A percentile compares a stretch with the other conserved stretches of the same genome.
Conservation (phyloP, 495 filamentous ascomycete species). For the Penicillium riverlandense region DNA sequence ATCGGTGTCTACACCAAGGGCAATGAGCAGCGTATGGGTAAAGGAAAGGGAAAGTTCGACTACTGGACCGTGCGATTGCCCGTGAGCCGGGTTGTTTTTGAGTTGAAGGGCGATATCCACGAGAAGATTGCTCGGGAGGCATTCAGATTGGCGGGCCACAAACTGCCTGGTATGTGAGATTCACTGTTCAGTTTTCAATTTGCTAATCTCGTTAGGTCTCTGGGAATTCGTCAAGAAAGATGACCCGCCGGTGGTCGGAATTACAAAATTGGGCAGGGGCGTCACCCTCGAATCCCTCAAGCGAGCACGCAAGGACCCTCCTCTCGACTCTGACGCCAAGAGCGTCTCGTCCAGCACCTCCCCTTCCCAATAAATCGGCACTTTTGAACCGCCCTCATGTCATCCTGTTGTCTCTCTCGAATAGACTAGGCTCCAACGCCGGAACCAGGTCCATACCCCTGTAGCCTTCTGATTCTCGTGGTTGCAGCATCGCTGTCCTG, state of each 20-base stretch:
- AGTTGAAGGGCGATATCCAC: slow-evolving; percentile 85
- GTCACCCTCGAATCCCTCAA: slow-evolving; percentile 73
- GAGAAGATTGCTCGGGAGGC: slow-evolving; percentile 93
- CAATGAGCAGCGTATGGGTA: slow-evolving; percentile 97
- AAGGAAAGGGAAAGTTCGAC: slow-evolving; percentile 95
- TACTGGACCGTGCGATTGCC: slow-evolving; percentile 87
- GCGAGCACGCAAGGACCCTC: slow-evolving; percentile 62
- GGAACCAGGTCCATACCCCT: slow-evolving; percentile 55
- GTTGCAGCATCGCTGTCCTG: slow-evolving; percentile 25
- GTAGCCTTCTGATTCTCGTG: slow-evolving; percentile 42
- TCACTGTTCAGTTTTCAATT: background rate
- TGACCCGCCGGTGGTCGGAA: slow-evolving; percentile 83
- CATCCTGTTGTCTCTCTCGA: slow-evolving; percentile 6
- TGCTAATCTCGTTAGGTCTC: slow-evolving; percentile 49
- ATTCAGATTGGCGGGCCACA: slow-evolving; percentile 88
- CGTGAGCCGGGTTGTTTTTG: slow-evolving; percentile 83
- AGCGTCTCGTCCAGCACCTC: slow-evolving; percentile 31
- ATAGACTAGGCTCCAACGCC: slow-evolving; percentile 45
- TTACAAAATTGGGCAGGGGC: slow-evolving; percentile 83
- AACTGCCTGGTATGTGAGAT: slow-evolving; percentile 72
- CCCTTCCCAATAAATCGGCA: slow-evolving; percentile 31
- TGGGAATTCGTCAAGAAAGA: slow-evolving; percentile 93
- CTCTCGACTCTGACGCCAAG: slow-evolving; percentile 35
- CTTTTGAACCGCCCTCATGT: slow-evolving; percentile 2
- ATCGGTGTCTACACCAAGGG: slow-evolving; percentile 92